Base-by-base conservation (phyloP, 2,329 filamentous ascomycete genomes). In the Fusarium robinianum region DNA sequence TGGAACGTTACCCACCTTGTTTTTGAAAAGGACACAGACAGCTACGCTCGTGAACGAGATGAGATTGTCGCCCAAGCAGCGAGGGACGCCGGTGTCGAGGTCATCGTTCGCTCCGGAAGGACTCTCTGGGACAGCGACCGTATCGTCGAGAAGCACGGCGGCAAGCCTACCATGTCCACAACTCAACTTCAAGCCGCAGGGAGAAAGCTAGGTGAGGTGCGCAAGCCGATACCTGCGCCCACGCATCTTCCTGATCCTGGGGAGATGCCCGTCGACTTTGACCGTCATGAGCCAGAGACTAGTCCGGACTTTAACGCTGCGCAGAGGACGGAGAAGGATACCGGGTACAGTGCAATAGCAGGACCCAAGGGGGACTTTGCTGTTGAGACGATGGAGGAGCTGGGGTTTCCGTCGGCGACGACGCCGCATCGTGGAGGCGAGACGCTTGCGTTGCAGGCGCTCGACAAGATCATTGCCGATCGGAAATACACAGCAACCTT, bases 11-110 rank as follows among this genome's bases (percentile, higher is more conserved):
- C 85, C 0, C 87, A 90, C 66, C 67, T 90, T 5, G 86, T 90
- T 0, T 90, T 90, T 57, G 87, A 91, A 63, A 87, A 85, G 59
- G 87, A 90, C 57, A 88, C 85, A 0, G 87, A 91, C 69, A 74
- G 83, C 1, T 90, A 90, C 67, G 85, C 74, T 5, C 74, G 79
- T 11, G 76, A 81, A 26, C 70, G 87, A 35, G 87, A 91, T 64
- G 73, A 72, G 2, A 68, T 71, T 12, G 76, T 91, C 8, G 67
- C 75, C 22, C 65, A 74, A 11, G 67, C 83, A n/a, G 86, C 86
- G 5, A 70, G 77, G 53, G 69, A 80, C 31, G 81, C 83, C 1
- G 86, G 85, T 2, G 83, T 90, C 2, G 63, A 86, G 58, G 83
- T 90, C 14, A 71, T 90, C n/a, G 68, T 78, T 8, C 76, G 72